Evolutionary conservation across 2,329 filamentous ascomycete species (phyloP).

Genomic region (Stachybotrys echinatus): DNA sequence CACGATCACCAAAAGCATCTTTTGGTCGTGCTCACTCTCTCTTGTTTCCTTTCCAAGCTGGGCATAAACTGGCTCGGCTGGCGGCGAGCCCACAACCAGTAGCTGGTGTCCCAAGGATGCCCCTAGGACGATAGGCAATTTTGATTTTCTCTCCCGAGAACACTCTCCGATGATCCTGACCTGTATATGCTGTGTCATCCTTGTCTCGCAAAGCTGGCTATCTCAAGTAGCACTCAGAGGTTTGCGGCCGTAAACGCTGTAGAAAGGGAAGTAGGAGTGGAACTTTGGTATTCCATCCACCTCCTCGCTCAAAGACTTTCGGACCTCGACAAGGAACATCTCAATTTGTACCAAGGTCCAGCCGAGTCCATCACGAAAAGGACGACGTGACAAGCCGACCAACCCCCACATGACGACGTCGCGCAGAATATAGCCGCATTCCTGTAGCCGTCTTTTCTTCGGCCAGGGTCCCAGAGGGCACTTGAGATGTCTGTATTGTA

Average conservation of each 20-base stretch:
- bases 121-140: not conserved
- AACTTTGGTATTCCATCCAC: constrained; percentile 24
- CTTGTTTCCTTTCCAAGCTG: no score
- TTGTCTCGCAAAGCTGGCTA: not conserved
- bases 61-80: not conserved
- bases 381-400: constrained; percentile 29
- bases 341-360: constrained; percentile 37
- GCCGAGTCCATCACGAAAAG: constrained; percentile 31
- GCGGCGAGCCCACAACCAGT: not conserved
- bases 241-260: constrained; percentile 32
- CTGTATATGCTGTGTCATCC: no score
- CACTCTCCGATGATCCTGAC: not conserved
- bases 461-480: constrained; percentile 46
- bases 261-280: constrained; percentile 35
- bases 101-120: not conserved
- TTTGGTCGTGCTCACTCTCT: no score
- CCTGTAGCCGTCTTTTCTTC: constrained; percentile 31
- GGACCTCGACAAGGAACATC: constrained; percentile 37
- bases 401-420: constrained; percentile 36
- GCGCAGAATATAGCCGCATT: constrained; percentile 40
- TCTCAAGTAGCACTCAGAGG: constrained; percentile 15
- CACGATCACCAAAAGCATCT: no score
- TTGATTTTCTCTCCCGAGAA: not conserved
- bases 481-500: constrained; percentile 37
- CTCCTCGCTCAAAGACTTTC: constrained; percentile 30